Base-by-base conservation (phyloP, 2,329 filamentous ascomycete species). In the Lasiodiplodia gonubiensis region DNA sequence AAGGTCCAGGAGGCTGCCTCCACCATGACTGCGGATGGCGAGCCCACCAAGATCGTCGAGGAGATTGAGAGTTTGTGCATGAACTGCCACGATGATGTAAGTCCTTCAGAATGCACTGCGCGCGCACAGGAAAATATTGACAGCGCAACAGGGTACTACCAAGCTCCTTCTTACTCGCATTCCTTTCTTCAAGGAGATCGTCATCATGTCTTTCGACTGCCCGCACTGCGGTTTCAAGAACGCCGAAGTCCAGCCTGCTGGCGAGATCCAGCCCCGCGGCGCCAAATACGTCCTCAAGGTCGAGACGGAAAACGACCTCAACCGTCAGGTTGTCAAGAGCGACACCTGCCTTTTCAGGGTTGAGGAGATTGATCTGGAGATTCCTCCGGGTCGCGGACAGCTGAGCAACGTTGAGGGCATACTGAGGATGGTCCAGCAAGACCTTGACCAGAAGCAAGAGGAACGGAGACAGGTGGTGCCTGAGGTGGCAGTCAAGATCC, bases 141-240 rank as follows among this genome's bases (percentile, higher is more conserved):
- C 37, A n/a, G 23, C 57, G 23, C 2, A 2, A 6, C 69, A 96
- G 92, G 95, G 95, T 74, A 87, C 84, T 1, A 99, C 95, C 16
- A 88, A 90, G 68, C 87, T 99, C 25, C 88, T 99, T 52, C 88
- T 99, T 66, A 97, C 96, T 18, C 89, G 89, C 71, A 97, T 99
- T 67, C 95, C 95, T 18, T 98, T 93, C 85, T 99, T 99, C 85
- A 93, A 93, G 82, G 94, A 99, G 80, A 90, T 99, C 70, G 93
- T 99, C 74, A 88, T 99, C 79, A 97, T 97, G 90, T 98, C 94
- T 70, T 99, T 99, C 80, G 87, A 88, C 71, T 99, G 95, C 84
- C 89, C 92, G 6, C 88, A 97, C 80, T 99, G 95, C 83, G 84
- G 89, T 76, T 90, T 94, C 81, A 89, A 91, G 71, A 97, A 98